These are phyloP conservation scores for Aspergillus baeticus DNA, from an alignment of 495 filamentous ascomycete genomes.

Conservation along the genomic window DNA sequence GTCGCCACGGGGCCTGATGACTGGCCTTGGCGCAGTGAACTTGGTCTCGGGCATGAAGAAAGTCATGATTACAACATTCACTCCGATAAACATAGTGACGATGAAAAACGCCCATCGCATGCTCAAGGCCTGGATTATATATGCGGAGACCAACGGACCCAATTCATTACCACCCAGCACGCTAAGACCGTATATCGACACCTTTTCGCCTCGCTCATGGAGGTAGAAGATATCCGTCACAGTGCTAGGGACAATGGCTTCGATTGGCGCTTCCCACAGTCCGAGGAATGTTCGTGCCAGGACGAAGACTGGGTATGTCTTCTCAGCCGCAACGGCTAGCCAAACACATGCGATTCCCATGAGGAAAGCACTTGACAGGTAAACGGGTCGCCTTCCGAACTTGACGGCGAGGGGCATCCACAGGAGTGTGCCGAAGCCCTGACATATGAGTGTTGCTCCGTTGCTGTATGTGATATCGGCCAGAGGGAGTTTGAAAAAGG, in stretches of 20 bases:
- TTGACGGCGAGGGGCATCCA: conserved; percentile 56
- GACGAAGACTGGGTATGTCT: conserved; percentile 40
- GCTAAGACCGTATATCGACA: conserved; percentile 44
- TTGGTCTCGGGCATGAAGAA: conserved; percentile 55
- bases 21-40: conserved; percentile 25
- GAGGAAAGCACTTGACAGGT: conserved; percentile 25
- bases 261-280: conserved; percentile 48
- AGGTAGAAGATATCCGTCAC: conserved; percentile 58
- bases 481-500: not conserved
- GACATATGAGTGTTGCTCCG: not conserved
- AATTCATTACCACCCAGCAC: conserved; percentile 42
- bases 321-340: conserved; percentile 36
- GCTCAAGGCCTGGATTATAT: conserved; percentile 47
- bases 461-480: not conserved
- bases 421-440: conserved; percentile 33
- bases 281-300: conserved; percentile 48
- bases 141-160: conserved; percentile 48
- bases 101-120: conserved; percentile 53
- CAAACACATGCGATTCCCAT: conserved; percentile 43
- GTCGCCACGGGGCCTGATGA: no score
- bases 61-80: conserved; percentile 42
- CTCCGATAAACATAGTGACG: conserved; percentile 42
- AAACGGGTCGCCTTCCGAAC: conserved; percentile 52
- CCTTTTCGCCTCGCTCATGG: conserved; percentile 51
- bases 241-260: conserved; percentile 48